phyloP scores from a whole-genome alignment of 2,329 filamentous ascomycete genomes.

The Proliferodiscus dingleyae region DNA sequence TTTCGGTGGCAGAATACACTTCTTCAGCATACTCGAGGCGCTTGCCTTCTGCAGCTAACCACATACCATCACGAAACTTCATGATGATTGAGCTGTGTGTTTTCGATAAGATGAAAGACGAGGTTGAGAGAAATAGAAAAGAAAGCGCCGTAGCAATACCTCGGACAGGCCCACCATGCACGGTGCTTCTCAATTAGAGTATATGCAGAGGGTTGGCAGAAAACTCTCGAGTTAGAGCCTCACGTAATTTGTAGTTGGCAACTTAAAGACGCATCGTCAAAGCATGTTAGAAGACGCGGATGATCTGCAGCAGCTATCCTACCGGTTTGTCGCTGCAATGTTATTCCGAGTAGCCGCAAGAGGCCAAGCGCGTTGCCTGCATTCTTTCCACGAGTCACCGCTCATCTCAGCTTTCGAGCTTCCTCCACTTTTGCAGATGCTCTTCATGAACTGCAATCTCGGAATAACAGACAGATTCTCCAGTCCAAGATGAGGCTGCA shows the following conservation, averaged over 20 bases:
- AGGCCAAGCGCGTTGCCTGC: not conserved
- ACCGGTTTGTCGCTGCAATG: not conserved
- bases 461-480: not conserved
- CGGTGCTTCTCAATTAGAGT: not conserved
- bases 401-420: not conserved
- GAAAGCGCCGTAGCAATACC: too few relatives aligned
- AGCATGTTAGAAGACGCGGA: not conserved
- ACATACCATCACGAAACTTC: conserved; percentile 65
- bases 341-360: not conserved
- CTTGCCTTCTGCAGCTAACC: conserved; percentile 57
- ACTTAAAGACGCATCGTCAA: not conserved
- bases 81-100: conserved; percentile 33
- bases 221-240: not conserved
- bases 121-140: not conserved
- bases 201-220: not conserved
- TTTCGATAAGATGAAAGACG: not conserved
- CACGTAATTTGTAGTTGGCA: not conserved
- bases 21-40: conserved; percentile 63
- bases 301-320: not conserved
- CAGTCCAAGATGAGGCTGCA: not conserved
- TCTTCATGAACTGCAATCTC: not conserved
- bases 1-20: conserved; percentile 45
- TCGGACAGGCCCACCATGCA: too few relatives aligned
- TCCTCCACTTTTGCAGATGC: not conserved
- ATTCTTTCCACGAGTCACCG: not conserved